A percentile compares a stretch with the other conserved stretches of the same genome.
These are phyloP conservation scores for Arxiozyma slooffiae DNA, from an alignment of 1,139 yeast genomes.

Conservation along the genomic window DNA sequence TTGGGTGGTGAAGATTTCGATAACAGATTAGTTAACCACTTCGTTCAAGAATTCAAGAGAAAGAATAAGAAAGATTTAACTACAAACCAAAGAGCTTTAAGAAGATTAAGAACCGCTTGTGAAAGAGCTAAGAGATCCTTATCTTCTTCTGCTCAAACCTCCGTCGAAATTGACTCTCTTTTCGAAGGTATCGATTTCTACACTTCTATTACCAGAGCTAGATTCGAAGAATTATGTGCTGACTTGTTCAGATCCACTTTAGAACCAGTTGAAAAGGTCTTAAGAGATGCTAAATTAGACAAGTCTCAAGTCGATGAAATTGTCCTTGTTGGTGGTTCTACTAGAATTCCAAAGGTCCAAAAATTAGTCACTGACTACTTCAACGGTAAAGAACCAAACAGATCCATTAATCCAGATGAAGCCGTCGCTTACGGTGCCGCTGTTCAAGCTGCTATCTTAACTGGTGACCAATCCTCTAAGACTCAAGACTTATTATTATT, in stretches of 20 bases:
- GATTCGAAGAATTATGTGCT: constrained; percentile 83
- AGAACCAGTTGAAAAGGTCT: constrained; percentile 79
- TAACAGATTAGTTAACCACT: constrained; percentile 69
- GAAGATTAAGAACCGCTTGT: constrained; percentile 85
- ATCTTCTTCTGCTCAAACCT: constrained; percentile 78
- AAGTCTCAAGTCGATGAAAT: constrained; percentile 76
- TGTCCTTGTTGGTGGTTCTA: constrained; percentile 86
- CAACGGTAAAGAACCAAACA: constrained; percentile 85
- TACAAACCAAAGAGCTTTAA: constrained; percentile 68
- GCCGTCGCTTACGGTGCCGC: constrained; percentile 98
- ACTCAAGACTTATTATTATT: constrained; percentile 78
- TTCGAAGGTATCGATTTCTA: constrained; percentile 89
- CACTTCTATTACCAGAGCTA: constrained; percentile 78
- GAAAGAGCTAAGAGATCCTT: constrained; percentile 89
- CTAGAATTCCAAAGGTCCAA: constrained; percentile 91
- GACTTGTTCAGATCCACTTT: constrained; percentile 75
- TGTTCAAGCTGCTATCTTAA: constrained; percentile 90
- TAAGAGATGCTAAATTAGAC: constrained; percentile 71
- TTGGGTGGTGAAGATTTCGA: constrained; percentile 69
- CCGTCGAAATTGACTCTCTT: constrained; percentile 85
- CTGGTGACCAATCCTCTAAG: constrained; percentile 59
- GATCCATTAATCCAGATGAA: constrained; percentile 87
- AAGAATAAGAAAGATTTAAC: constrained; percentile 70
- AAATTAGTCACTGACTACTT: constrained; percentile 43
- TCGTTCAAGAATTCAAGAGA: constrained; percentile 76